Base-by-base conservation (phyloP, 768 basidiomycete genomes). In the Ramaria sp. region DNA sequence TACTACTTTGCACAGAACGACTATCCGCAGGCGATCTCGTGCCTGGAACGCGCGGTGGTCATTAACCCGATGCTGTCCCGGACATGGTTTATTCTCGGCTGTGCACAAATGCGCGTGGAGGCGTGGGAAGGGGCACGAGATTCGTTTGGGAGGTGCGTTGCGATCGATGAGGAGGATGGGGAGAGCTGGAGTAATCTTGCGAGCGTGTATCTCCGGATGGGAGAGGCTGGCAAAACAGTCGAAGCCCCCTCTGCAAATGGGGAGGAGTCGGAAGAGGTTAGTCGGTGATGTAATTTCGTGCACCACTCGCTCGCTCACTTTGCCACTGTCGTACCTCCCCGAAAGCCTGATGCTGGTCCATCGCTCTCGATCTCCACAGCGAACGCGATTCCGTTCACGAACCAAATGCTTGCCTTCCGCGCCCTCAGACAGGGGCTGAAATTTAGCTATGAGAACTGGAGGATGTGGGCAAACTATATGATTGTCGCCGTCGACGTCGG, bases 161-260 rank as follows among this genome's bases (percentile, higher is more conserved):
- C 79, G 12, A 83, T 98, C 56, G 95, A 98, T 57, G 91, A 94
- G 56, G 96, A 98, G 60, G 94, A 99, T 63, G 91, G 81, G 3
- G 95, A 98, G 74, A 95, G 92, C 60, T 98, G 96, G 96, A 95
- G 86, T 61, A 99, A 99, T 66, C 72, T 99, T 58, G 96, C 95
- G 32, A 92, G 85, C 56, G 83, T 93, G 64, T 96, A 97, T 69
- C 78, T 99, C 58, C 83, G 90, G 44, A 76, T 95, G 67, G 85
- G 81, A 10, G 74, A 74, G 50, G 63, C 64, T 1, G 66, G 58
- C 49, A 60, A 64, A 59, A 69, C 61, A 56, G 62, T 55, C 6
- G 61, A 62, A 57, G 55, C 55, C 55, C 59, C 56, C 32, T 66
- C 70, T 25, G 3, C 3, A 13, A 34, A 13, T 8, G 64, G 65